Evolutionary conservation across 2,329 filamentous ascomycete species (phyloP).

Genomic region (Epichloe sp.): DNA sequence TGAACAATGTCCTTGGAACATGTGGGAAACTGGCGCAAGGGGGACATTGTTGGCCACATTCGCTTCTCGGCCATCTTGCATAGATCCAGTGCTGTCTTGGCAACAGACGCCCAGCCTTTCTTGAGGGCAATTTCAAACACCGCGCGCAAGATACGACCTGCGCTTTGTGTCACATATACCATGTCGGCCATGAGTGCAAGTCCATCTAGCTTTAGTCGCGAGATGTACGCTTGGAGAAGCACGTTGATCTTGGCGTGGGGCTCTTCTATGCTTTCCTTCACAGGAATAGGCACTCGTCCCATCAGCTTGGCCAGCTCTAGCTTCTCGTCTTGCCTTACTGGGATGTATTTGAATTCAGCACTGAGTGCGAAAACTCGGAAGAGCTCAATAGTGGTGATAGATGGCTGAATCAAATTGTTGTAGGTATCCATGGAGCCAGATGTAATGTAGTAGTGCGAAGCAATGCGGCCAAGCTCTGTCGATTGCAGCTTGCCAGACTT

Average conservation of each 20-base stretch:
- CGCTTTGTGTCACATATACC: constrained; percentile 97
- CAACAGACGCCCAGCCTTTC: constrained; percentile 89
- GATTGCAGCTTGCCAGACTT: constrained; percentile 78
- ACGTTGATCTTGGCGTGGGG: constrained; percentile 98
- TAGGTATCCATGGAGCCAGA: constrained; percentile 95
- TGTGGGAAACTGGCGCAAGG: constrained; percentile 74
- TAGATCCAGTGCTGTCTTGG: constrained; percentile 81
- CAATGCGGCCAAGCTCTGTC: constrained; percentile 88
- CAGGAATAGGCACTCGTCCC: constrained; percentile 80
- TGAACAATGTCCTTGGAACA: constrained; percentile 78
- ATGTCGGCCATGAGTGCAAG: constrained; percentile 95
- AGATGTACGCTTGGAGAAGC: constrained; percentile 90
- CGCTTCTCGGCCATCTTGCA: constrained; percentile 99
- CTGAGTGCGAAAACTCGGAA: constrained; percentile 95
- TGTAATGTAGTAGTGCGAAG: constrained; percentile 97
- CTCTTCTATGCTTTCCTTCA: constrained; percentile 96
- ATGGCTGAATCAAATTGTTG: constrained; percentile 87
- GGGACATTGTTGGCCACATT: constrained; percentile 99
- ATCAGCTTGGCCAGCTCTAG: constrained; percentile 87
- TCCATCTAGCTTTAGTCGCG: constrained; percentile 82
- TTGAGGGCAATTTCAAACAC: constrained; percentile 96
- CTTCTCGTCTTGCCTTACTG: constrained; percentile 94
- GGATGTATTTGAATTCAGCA: constrained; percentile 98
- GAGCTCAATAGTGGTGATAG: constrained; percentile 84
- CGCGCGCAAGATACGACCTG: constrained; percentile 85